Conservation (phyloP, 2,329 filamentous ascomycete genomes). For the Aspergillus jensenii region DNA sequence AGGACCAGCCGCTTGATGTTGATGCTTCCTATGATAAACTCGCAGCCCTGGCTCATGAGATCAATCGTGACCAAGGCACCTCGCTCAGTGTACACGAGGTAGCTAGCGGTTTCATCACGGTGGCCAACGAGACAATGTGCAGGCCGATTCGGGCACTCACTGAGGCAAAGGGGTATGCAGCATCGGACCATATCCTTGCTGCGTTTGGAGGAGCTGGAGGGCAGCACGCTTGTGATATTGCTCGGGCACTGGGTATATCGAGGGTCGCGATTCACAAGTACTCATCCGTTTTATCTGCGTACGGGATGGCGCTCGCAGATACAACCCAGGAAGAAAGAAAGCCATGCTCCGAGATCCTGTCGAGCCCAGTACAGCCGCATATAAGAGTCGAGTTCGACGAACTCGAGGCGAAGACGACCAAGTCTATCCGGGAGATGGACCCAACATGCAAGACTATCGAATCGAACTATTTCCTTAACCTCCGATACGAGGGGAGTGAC, state of each 20-base stretch:
- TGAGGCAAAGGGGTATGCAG: constrained; percentile 79
- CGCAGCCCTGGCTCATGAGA: constrained; percentile 65
- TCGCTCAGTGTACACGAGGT: constrained; percentile 53
- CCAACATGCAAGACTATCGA: constrained; percentile 68
- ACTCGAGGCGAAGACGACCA: too few species aligned
- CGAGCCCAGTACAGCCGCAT: too few species aligned
- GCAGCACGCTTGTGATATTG: constrained; percentile 89
- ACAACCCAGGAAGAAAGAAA: too few species aligned
- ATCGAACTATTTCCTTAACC: constrained; percentile 47
- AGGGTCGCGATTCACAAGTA: constrained; percentile 88
- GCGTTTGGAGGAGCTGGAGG: constrained; percentile 92
- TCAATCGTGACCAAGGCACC: constrained; percentile 55
- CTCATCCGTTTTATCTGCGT: constrained; percentile 87
- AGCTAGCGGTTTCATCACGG: constrained; percentile 43
- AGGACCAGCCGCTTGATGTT: constrained; percentile 77
- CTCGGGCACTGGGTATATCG: constrained; percentile 76
- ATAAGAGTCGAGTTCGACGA: too few species aligned
- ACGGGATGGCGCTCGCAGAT: constrained; percentile 89
- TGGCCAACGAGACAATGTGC: constrained; percentile 45
- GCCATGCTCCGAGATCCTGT: too few species aligned
- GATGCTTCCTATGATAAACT: constrained; percentile 68
- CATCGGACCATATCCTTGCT: constrained; percentile 76
- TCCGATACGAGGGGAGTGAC: constrained; percentile 53
- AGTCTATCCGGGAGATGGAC: too few species aligned
- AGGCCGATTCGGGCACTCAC: constrained; percentile 86